Conservation (phyloP, 169 alveolate genomes). For the Eimeria zaria region DNA sequence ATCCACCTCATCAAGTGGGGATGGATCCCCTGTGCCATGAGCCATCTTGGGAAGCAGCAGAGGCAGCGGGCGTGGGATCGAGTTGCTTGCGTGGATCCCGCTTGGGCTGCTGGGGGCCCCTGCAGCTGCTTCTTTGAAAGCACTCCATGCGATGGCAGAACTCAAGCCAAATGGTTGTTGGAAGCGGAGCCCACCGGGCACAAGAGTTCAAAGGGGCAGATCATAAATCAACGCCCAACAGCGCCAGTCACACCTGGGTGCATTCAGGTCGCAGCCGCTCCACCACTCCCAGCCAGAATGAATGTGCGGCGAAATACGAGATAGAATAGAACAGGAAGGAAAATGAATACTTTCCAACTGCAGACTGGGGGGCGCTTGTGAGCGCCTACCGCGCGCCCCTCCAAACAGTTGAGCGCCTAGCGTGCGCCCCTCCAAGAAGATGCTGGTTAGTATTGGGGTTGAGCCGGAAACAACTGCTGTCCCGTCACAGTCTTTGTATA, state of each 20-base stretch:
- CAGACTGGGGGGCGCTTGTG: conserved; percentile 3
- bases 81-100: conserved; percentile 53
- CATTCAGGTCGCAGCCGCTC: conserved; percentile 17
- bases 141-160: conserved; percentile 73
- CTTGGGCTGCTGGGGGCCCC: conserved; percentile 80
- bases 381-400: conserved; percentile 33
- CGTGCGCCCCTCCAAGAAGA: conserved; percentile 44
- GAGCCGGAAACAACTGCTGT: neutral
- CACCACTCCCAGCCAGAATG: neutral
- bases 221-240: neutral
- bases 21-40: neutral
- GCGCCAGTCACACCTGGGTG: conserved; percentile 3
- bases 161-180: neutral
- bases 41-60: conserved; percentile 70
- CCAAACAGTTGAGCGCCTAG: conserved; percentile 34
- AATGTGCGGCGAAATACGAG: neutral
- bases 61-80: conserved; percentile 73
- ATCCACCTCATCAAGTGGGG: conserved; percentile 34
- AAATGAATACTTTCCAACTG: neutral
- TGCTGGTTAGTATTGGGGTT: conserved; percentile 27
- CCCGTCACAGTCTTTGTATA: neutral
- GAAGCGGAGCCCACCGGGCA: conserved; percentile 57
- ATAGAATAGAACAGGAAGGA: neutral
- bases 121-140: conserved; percentile 66
- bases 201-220: neutral